These are phyloP conservation scores for Sungouiella blattae DNA, from an alignment of 805 yeast species.

Conservation along the genomic window DNA sequence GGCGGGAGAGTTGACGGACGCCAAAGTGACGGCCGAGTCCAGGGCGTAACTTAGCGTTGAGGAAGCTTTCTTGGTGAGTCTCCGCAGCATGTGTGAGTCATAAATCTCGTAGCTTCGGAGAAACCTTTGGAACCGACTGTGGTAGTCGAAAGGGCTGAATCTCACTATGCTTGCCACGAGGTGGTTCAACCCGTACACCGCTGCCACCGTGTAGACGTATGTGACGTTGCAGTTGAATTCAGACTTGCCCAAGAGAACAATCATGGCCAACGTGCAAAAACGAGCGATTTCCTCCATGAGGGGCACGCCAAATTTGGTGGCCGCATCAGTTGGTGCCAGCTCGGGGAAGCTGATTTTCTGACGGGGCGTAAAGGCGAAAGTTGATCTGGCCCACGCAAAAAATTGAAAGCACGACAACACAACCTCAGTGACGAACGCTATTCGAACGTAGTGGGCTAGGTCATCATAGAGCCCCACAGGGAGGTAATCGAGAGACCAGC, in stretches of 20 bases:
- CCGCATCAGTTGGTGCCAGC: constrained; percentile 1
- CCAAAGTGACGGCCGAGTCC: too few relatives aligned
- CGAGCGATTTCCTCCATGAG: constrained; percentile 8
- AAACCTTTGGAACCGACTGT: constrained; percentile 6
- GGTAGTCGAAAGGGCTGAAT: constrained; percentile 12
- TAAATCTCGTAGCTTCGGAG: constrained; percentile 4
- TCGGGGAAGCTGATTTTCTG: constrained; percentile 12
- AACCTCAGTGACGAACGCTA: constrained; percentile 6
- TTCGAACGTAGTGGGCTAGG: constrained; percentile 1
- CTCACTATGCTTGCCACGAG: constrained; percentile 6
- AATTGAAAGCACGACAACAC: constrained; percentile 4
- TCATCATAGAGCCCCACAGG: background rate
- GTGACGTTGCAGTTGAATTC: background rate
- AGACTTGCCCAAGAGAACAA: background rate
- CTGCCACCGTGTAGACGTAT: constrained; percentile 2
- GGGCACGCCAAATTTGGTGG: constrained; percentile 9
- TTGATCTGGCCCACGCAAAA: constrained; percentile 5
- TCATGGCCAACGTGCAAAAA: constrained; percentile 1
- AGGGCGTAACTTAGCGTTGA: too few relatives aligned
- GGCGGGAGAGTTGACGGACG: too few relatives aligned
- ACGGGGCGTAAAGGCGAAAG: too few relatives aligned
- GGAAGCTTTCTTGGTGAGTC: too few relatives aligned
- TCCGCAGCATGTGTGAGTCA: background rate
- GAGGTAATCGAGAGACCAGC: background rate
- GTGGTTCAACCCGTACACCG: constrained; percentile 9